These are phyloP conservation scores for Apiotrichum gracile DNA, from an alignment of 1,284 basidiomycete genomes.

Conservation along the genomic window DNA sequence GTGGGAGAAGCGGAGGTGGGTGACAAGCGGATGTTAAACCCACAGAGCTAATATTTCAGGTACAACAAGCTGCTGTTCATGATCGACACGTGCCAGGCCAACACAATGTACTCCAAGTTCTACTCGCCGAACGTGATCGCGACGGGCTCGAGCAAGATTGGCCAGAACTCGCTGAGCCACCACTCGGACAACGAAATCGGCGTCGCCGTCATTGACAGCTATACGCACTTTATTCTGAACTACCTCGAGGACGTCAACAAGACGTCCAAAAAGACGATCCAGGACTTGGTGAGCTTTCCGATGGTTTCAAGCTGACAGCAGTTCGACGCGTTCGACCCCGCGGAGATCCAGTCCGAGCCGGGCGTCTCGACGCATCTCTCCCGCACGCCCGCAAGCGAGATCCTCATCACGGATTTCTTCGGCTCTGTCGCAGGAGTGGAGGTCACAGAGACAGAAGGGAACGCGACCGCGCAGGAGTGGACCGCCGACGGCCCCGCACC, in stretches of 20 bases:
- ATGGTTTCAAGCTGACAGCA: constrained; percentile 36
- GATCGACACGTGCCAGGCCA: constrained; percentile 98
- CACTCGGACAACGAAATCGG: constrained; percentile 90
- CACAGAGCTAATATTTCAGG: constrained; percentile 47
- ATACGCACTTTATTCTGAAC: constrained; percentile 84
- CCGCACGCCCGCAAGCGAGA: constrained; percentile 54
- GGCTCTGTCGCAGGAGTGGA: constrained; percentile 79
- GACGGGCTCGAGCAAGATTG: constrained; percentile 80
- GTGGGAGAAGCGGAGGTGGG: constrained; percentile 88
- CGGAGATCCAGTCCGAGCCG: constrained; percentile 72
- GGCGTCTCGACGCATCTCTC: constrained; percentile 85
- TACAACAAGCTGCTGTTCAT: constrained; percentile 98
- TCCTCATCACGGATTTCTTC: constrained; percentile 89
- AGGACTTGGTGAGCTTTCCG: constrained; percentile 65
- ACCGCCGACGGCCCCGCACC: background rate
- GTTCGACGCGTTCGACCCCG: constrained; percentile 74
- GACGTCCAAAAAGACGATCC: constrained; percentile 71
- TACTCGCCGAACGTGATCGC: constrained; percentile 95
- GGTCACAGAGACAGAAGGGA: constrained; percentile 20
- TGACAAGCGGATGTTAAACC: background rate
- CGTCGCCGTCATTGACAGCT: constrained; percentile 91
- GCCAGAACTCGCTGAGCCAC: constrained; percentile 93
- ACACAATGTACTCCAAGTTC: constrained; percentile 88
- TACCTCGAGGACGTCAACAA: constrained; percentile 91
- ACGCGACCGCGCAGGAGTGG: background rate